Base-by-base conservation (phyloP, 345 rosid genomes). In the Citrus hindsii region DNA sequence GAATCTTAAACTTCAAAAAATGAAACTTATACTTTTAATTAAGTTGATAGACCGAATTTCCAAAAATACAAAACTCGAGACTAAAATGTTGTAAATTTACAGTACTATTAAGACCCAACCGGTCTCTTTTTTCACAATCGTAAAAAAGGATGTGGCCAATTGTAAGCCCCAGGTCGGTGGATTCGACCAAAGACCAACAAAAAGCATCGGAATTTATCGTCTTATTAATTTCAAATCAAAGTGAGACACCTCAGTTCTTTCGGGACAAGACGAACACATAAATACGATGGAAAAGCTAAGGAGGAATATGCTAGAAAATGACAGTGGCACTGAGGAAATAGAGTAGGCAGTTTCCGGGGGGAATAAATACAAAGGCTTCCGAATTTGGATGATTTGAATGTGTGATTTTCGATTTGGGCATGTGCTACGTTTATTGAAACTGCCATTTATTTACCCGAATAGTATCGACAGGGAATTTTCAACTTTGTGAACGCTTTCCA, bases 231-330 rank as follows among this genome's bases (percentile, higher is more conserved):
- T 40, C 56, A 6, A 68, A 22, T 71, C 9, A 53, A 53, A 21
- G 14, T 4, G 9, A 7, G 37, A 28, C 21, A 32, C 46, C 33
- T 72, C 13, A 22, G 63, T 56, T 72, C 33, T 35, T 3, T 12
- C 42, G 7, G 51, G 18, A 19, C 19, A 21, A 4, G 51, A 25
- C 21, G 6, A 40, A n/a, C 28, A 7, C 30, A 67, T n/a, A 38
- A n/a, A 67, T 37, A 10, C 38, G 71, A 22, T 58, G 30, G 3
- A 73, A 19, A n/a, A 56, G 40, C 27, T 9, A 35, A 59, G 32
- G 33, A 73, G 63, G 61, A 75, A 75, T 63, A 46, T 75, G 61
- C 46, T 46, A 27, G 59, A 75, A 75, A 75, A 42, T 46, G 60
- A 38, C 25, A 27, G 67, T 28, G 27, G 6, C 9, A 51, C 64